A percentile compares a stretch with the other conserved stretches of the same genome.
Conservation (phyloP, 2,329 filamentous ascomycete genomes). For the Arthrobotrys musiformis region DNA sequence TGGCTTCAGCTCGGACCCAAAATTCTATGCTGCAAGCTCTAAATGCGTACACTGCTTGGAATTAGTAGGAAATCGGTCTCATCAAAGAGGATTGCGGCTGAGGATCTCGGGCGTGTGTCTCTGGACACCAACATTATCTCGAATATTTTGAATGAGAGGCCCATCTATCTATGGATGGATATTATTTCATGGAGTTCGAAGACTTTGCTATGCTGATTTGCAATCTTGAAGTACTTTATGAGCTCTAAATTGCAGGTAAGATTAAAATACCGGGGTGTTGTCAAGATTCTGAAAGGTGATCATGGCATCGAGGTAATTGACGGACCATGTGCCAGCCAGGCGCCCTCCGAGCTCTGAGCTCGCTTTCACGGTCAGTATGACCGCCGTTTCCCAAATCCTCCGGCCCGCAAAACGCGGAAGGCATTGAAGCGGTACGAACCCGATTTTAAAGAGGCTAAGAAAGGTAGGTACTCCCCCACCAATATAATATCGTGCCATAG, state of each 20-base stretch:
- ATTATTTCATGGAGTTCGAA: background rate
- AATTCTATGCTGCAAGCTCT: background rate
- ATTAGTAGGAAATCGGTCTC: background rate
- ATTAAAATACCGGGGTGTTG: background rate
- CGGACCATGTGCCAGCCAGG: too few species aligned
- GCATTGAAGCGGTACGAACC: background rate
- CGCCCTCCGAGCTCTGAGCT: too few species aligned
- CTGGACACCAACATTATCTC: constrained; percentile 8
- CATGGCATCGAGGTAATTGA: too few species aligned
- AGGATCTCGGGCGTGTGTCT: background rate
- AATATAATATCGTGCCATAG: background rate
- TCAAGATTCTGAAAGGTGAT: background rate
- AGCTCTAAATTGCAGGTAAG: background rate
- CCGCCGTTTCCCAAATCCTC: background rate
- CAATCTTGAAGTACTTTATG: constrained; percentile 1
- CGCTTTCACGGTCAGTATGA: too few species aligned
- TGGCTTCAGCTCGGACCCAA: background rate
- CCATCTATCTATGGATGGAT: background rate
- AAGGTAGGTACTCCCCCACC: background rate
- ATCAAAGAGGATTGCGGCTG: background rate
- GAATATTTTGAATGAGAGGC: constrained; percentile 3
- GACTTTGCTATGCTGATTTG: background rate
- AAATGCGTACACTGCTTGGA: background rate
- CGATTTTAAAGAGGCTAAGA: background rate
- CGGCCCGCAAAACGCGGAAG: background rate